phyloP scores from a whole-genome alignment of 257 asterid species.

The Primulina eburnea region DNA sequence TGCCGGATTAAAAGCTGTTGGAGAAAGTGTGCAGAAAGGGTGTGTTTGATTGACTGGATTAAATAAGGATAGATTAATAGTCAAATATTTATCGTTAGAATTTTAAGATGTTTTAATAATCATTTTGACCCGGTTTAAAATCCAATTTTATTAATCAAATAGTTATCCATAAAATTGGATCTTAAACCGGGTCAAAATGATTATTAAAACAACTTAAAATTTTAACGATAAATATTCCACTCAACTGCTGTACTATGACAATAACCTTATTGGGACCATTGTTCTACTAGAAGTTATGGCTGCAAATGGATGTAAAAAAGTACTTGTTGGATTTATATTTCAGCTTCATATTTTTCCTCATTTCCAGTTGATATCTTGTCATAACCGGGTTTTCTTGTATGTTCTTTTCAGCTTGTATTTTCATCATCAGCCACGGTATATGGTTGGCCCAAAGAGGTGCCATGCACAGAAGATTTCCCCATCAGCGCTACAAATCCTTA shows the following conservation, averaged over 20 bases:
- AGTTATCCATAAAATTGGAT: no score
- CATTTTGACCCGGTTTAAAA: no score
- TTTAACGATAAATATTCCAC: no score
- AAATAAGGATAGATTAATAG: no score
- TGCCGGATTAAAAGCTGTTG: conserved; percentile 76
- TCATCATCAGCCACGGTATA: conserved; percentile 78
- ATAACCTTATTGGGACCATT: conserved; percentile 63
- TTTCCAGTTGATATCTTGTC: background rate
- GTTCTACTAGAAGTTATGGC: conserved; percentile 65
- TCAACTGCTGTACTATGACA: conserved; percentile 63
- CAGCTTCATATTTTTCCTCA: background rate
- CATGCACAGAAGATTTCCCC: conserved; percentile 73
- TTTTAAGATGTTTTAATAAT: no score
- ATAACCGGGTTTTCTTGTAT: background rate
- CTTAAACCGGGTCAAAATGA: no score
- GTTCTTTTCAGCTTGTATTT: conserved; percentile 58
- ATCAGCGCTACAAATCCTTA: conserved; percentile 55
- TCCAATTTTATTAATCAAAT: no score
- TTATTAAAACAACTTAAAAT: no score
- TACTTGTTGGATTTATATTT: conserved; percentile 6
- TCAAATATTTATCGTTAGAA: no score
- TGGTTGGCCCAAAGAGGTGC: conserved; percentile 73
- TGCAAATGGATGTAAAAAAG: conserved; percentile 70
- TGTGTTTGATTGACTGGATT: no score
- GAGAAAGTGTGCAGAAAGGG: conserved; percentile 67